Evolutionary conservation across 1,284 basidiomycete genomes (phyloP), one percentile per base, ranked within the genome.

Genomic region (Ustilago shanxiensis): DNA sequence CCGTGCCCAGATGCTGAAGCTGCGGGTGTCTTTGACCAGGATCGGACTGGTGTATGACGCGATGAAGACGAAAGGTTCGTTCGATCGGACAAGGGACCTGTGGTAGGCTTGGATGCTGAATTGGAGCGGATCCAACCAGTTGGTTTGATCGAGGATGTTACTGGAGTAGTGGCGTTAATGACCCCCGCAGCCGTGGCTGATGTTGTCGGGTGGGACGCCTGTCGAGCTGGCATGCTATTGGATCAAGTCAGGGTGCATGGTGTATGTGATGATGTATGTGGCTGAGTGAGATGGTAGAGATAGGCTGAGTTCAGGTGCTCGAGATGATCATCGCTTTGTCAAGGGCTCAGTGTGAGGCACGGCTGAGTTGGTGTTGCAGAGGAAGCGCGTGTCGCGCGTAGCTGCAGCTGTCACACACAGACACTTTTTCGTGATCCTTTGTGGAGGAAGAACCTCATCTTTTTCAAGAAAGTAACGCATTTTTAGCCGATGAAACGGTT

Each of bases 71-170:
- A 50, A 0, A 70, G 20, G 53, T 71, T 67, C 10, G 73, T 71
- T 0, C 67, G 60, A 52, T 71, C 67, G 8, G 49, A 22, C 8
- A 70, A 44, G 7, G 51, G 52, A 2, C 10, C 24, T 10, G 54
- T 7, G 5, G 63, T 31, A 10, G 72, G 54, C 28, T 54, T 55
- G 6, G 66, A 56, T 1, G 60, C 53, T 4, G 72, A 64, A 13
- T n/a, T 56, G 11, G 70, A 66, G 14, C 75, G 37, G 57, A 77
- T 77, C 70, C 75, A 77, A 29, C 75, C 75, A 8, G 70, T 77
- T 1, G 70, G 66, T 39, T 65, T 68, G 50, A 63, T 60, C 20
- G 69, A 72, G 57, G 57, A 44, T 35, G 50, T 49, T 9, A 58
- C 52, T 2, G 62, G 64, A 18, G 39, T 51, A 22, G 13, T 58